Percentiles rank a stretch among this genome's conserved stretches.
These are phyloP conservation scores for Solanum pinnatisectum DNA, from an alignment of 257 asterid species.

Conservation along the genomic window DNA sequence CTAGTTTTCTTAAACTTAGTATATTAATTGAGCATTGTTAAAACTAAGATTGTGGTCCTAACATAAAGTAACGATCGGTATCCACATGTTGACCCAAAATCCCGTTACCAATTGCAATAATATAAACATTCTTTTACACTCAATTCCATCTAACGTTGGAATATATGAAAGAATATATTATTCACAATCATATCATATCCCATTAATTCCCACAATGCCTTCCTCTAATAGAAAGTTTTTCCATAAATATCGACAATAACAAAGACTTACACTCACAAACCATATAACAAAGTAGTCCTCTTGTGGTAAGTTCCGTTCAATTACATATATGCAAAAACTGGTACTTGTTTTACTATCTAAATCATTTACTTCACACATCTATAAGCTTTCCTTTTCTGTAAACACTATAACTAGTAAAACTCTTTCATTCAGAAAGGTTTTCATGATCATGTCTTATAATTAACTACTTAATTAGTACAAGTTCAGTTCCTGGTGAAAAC, in stretches of 20 bases:
- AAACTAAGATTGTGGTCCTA: background rate
- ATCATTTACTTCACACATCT: background rate
- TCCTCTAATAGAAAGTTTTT: background rate
- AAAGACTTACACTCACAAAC: background rate
- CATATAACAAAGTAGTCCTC: background rate
- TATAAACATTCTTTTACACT: background rate
- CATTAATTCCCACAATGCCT: background rate
- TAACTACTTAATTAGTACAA: background rate
- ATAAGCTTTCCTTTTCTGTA: background rate
- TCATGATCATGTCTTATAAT: background rate
- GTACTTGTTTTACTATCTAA: background rate
- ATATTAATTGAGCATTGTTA: background rate
- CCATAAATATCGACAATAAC: background rate
- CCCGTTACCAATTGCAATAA: background rate
- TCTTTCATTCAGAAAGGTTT: background rate
- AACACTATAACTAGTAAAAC: background rate
- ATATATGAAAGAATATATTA: background rate
- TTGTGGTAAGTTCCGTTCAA: background rate
- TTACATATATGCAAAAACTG: background rate
- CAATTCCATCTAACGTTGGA: background rate
- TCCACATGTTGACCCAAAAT: background rate
- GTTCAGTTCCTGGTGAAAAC: background rate
- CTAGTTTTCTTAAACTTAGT: background rate
- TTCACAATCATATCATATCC: background rate
- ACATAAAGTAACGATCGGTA: background rate